Evolutionary conservation across 352 stramenopile genomes (phyloP).

Genomic region (Peronospora farinosa): DNA sequence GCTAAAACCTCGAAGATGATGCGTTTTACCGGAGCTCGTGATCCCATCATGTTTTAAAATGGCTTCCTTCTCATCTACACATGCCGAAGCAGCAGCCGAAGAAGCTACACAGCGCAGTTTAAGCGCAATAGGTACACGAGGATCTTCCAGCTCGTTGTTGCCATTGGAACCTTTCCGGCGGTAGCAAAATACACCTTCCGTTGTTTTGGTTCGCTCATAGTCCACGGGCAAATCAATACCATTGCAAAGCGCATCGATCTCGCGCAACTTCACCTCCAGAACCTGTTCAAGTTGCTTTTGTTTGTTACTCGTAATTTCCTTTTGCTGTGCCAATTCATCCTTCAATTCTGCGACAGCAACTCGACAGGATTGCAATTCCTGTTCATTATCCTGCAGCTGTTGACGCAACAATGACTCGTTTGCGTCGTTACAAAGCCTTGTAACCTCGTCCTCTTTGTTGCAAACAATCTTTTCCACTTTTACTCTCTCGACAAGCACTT

Average conservation of each 20-base stretch:
- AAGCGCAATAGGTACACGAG: slow-evolving; percentile 34
- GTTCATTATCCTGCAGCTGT: slow-evolving; percentile 37
- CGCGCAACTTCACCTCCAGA: slow-evolving; percentile 45
- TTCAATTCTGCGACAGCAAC: slow-evolving; percentile 37
- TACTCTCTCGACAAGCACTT: slow-evolving; percentile 21
- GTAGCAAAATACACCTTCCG: slow-evolving; percentile 47
- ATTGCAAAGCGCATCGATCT: slow-evolving; percentile 51
- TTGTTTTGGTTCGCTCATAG: slow-evolving; percentile 44
- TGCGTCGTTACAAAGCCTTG: neutral
- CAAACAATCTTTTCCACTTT: slow-evolving; percentile 12
- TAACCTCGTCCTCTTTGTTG: slow-evolving; percentile 5
- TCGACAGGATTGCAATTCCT: slow-evolving; percentile 24
- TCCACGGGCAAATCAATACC: slow-evolving; percentile 33
- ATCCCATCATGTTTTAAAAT: slow-evolving; percentile 2
- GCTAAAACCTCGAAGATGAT: slow-evolving; percentile 25
- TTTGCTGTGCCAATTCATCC: slow-evolving; percentile 34
- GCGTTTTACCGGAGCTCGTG: slow-evolving; percentile 5
- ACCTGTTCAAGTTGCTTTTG: slow-evolving; percentile 36
- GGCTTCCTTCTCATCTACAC: slow-evolving; percentile 1
- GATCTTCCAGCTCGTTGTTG: slow-evolving; percentile 45
- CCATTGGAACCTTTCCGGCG: slow-evolving; percentile 32
- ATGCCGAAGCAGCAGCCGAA: neutral
- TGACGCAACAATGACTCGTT: slow-evolving; percentile 19
- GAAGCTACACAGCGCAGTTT: slow-evolving; percentile 10
- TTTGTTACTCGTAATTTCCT: slow-evolving; percentile 42